A percentile compares a stretch with the other conserved stretches of the same genome.
These are phyloP conservation scores for Calcarisporium arbuscula DNA, from an alignment of 2,329 filamentous ascomycete genomes.

Conservation along the genomic window DNA sequence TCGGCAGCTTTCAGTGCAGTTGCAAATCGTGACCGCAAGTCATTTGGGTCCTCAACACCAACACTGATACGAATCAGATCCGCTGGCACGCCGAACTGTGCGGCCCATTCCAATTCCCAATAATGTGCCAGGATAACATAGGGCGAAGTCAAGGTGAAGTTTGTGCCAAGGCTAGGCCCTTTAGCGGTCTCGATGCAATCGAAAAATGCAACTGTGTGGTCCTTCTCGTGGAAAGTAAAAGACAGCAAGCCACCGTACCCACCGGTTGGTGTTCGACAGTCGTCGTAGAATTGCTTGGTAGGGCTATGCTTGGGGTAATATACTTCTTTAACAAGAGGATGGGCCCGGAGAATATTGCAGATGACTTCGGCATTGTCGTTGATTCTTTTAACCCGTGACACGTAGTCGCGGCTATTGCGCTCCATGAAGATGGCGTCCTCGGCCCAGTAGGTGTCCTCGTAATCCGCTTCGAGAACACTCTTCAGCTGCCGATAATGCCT, in stretches of 20 bases:
- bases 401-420: conserved; percentile 90
- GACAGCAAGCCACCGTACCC: conserved; percentile 90
- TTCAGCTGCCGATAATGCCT: conserved; percentile 68
- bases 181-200: conserved; percentile 40
- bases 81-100: conserved; percentile 30
- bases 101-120: conserved; percentile 28
- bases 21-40: conserved; percentile 50
- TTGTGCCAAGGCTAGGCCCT: conserved; percentile 46
- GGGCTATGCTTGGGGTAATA: conserved; percentile 81
- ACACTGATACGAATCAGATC: conserved; percentile 38
- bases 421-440: conserved; percentile 95
- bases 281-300: conserved; percentile 69
- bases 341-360: conserved; percentile 60
- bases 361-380: conserved; percentile 82
- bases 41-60: conserved; percentile 33
- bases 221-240: conserved; percentile 65
- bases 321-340: conserved; percentile 62
- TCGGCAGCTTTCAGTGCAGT: conserved; percentile 59
- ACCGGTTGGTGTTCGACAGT: conserved; percentile 63
- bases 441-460: conserved; percentile 88
- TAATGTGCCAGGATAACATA: conserved; percentile 36
- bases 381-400: conserved; percentile 72
- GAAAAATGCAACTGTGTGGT: conserved; percentile 68
- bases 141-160: conserved; percentile 35
- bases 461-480: conserved; percentile 54